These are phyloP conservation scores for Penicillium frequentans DNA, from an alignment of 2,329 filamentous ascomycete species.

Conservation along the genomic window DNA sequence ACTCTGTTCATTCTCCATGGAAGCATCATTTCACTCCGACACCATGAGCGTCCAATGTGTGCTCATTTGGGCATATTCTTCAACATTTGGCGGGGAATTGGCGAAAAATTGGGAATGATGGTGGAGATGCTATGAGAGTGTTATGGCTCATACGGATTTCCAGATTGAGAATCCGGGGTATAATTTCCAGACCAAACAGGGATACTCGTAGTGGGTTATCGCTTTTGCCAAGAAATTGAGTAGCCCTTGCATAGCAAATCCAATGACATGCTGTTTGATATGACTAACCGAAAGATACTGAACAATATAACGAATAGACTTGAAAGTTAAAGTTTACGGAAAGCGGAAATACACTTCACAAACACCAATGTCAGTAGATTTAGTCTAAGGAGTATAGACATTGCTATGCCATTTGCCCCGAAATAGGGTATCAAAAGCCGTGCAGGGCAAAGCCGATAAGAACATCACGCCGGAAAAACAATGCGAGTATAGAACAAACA, in stretches of 20 bases:
- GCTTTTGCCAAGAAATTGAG: neutral
- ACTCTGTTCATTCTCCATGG: neutral
- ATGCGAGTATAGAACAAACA: neutral
- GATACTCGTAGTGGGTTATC: constrained; percentile 24
- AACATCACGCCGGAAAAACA: neutral
- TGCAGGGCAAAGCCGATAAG: neutral
- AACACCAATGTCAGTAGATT: neutral
- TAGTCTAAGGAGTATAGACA: neutral
- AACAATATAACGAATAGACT: neutral
- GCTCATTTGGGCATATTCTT: too few relatives aligned
- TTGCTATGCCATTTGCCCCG: constrained; percentile 8
- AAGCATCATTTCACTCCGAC: neutral
- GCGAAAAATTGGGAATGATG: neutral
- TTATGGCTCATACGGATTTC: neutral
- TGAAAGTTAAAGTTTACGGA: neutral
- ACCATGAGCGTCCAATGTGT: neutral
- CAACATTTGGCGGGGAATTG: too few relatives aligned
- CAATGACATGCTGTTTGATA: neutral
- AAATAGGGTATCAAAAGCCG: constrained; percentile 1
- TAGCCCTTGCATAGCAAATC: too few relatives aligned
- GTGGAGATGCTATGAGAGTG: neutral
- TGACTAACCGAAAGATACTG: neutral
- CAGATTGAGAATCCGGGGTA: constrained; percentile 15
- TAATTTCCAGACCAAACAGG: constrained; percentile 20
- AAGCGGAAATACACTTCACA: neutral